These are phyloP conservation scores for Trichoderma erinaceum DNA, from an alignment of 495 filamentous ascomycete genomes.

Conservation along the genomic window DNA sequence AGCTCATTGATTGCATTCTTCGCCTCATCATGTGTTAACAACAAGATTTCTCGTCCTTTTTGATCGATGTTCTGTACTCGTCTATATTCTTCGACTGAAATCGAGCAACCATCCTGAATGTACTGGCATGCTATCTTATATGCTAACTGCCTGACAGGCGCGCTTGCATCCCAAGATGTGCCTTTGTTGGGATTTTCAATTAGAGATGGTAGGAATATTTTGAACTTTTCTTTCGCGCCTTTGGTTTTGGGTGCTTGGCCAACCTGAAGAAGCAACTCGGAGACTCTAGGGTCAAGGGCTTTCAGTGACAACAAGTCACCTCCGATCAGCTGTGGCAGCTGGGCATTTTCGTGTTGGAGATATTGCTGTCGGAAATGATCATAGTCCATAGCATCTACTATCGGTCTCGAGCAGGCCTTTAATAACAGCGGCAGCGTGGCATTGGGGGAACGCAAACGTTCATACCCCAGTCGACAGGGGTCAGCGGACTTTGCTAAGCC, in stretches of 20 bases:
- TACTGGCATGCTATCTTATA: conserved; percentile 41
- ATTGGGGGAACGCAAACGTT: not conserved
- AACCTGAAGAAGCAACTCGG: conserved; percentile 41
- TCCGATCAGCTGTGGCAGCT: not conserved
- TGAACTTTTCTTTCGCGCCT: conserved; percentile 19
- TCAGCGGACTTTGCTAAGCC: conserved; percentile 16
- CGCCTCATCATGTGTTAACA: conserved; percentile 12
- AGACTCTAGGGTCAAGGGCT: conserved; percentile 44
- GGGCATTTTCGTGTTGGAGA: conserved; percentile 4
- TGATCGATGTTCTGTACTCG: conserved; percentile 22
- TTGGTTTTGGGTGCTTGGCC: not conserved
- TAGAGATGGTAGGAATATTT: conserved; percentile 54
- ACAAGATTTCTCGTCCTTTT: not conserved
- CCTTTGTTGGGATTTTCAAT: conserved; percentile 52
- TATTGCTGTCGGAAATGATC: conserved; percentile 13
- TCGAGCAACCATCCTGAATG: not conserved
- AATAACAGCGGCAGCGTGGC: not conserved
- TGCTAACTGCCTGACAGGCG: conserved; percentile 45
- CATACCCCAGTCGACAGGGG: conserved; percentile 5
- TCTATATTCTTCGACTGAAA: conserved; percentile 26
- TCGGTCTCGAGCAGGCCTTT: not conserved
- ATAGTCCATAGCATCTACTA: not conserved
- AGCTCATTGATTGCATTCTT: conserved; percentile 3
- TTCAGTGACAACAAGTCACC: not conserved
- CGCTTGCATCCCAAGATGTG: conserved; percentile 60